Base-by-base conservation (phyloP, 2,329 filamentous ascomycete genomes). In the Stagonosporopsis rhizophila region DNA sequence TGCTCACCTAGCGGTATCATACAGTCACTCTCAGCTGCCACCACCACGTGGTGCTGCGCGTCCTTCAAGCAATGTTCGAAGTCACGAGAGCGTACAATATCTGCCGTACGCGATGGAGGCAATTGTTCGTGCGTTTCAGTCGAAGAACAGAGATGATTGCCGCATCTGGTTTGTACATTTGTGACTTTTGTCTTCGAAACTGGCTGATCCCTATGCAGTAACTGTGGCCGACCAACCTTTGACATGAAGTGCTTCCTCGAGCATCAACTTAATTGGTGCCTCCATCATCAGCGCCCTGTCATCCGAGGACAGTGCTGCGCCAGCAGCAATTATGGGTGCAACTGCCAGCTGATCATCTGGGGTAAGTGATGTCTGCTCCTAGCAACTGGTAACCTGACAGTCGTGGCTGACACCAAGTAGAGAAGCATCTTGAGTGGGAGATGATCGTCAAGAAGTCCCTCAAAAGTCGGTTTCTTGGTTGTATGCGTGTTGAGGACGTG, bases 261-360 rank as follows among this genome's bases (percentile, higher is more conserved):
- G 6, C 45, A 46, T n/a, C 47, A 52, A 20, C 56, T 56, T 23
- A 23, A 41, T 1, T 56, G 52, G 44, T 59, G 52, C 23, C 52
- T 28, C 17, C 12, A 11, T 2, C 52, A 59, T 14, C 52, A 56
- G 22, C 47, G 39, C 2, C 38, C 44, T 9, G 51, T 59, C 6
- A 4, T 41, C 2, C 40, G 19, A 5, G 22, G 27, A 6, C 22
- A 23, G 14, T 22, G 28, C 3, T 49, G 52, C 15, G 12, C 42
- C n/a, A 17, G 34, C 19, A 44, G 28, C 6, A 32, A 15, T 20
- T 17, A 48, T 19, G 23, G 35, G 15, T 14, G 35, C 22, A 34
- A 27, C 22, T 49, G 46, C 15, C 38, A 41, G 17, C n/a, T n/a
- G 6, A 25, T 52, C 22, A 34, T 32, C 27, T 56, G 47, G 47